Evolutionary conservation across 768 basidiomycete genomes (phyloP), one percentile per base, ranked within the genome.

Genomic region (Hericium coralloides): DNA sequence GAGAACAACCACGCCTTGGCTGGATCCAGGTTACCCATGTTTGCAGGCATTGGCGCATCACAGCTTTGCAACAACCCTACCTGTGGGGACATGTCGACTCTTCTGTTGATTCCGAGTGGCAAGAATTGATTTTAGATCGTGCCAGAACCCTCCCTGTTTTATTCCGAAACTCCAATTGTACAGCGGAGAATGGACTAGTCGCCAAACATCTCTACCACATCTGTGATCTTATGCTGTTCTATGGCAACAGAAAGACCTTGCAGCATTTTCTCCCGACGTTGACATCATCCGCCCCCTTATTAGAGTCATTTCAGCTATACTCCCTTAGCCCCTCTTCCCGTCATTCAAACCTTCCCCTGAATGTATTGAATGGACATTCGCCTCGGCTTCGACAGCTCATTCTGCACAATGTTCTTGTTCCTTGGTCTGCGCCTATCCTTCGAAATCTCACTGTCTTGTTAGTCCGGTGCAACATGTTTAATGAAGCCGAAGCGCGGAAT

Each of bases 21-120:
- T 58, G 58, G 58, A 58, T 58, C 15, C n/a, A 0, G 3, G 51
- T 26, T 15, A 60, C 60, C 12, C 60, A 60, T 36, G 60, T 60
- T 12, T 60, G 60, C 38, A 58, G 36, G 15, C 45, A 52, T 38
- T 60, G 60, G 60, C 58, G 58, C 36, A 49, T 55, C 8, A 45
- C 58, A 14, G 58, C 60, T n/a, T 26, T 61, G 18, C 54, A 39
- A 15, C 49, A 61, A 4, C 39, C 58, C 12, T 38, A 23, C 3
- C 38, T 56, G 23, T 59, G 60, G 60, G 38, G 41, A 45, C 41
- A 39, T 8, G 39, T 60, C 45, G 18, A 20, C 1, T 10, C 49
- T 17, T 26, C 38, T 8, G 1, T 23, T 6, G 36, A 38, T 12
- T 7, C 12, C 2, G 9, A 9, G 1, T 59, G 53, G 50, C 17